Conservation (phyloP, 164 flowering plant species). For the Vitis labrusca region DNA sequence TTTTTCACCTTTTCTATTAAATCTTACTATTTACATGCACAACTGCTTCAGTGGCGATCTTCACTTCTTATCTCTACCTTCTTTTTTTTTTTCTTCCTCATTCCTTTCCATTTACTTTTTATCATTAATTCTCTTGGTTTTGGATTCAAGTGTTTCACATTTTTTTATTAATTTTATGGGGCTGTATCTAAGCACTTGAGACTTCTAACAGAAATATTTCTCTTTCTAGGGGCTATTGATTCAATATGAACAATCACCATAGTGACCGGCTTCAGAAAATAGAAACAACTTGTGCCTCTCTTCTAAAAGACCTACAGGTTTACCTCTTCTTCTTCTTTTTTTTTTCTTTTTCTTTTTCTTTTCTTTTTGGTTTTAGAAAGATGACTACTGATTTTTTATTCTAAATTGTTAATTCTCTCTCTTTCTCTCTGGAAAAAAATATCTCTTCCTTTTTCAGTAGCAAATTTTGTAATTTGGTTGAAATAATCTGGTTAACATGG, state of each 20-base stretch:
- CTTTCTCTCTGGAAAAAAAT: neutral
- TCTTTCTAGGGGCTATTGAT: constrained; percentile 4
- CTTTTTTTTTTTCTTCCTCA: no score
- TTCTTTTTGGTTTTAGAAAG: neutral
- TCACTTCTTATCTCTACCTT: no score
- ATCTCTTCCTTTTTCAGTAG: no score
- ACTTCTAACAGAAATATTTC: neutral
- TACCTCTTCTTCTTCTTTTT: neutral
- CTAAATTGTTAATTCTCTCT: neutral
- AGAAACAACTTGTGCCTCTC: constrained; percentile 62
- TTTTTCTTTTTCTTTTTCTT: neutral
- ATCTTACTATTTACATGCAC: no score
- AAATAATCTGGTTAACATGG: neutral
- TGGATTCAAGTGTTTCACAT: neutral
- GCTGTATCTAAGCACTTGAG: neutral
- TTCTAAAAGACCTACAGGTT: constrained; percentile 72
- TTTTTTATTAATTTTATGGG: neutral
- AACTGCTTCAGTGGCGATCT: no score
- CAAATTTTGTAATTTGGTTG: neutral
- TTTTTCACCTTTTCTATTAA: no score
- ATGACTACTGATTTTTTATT: neutral
- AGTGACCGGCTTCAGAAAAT: constrained; percentile 30
- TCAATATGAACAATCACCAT: constrained; percentile 27
- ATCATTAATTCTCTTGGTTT: no score
- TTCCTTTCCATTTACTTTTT: no score